Evolutionary conservation across 495 filamentous ascomycete species (phyloP), one percentile per base, ranked within the genome.

Genomic region (Hypoxylon lienhwacheense): DNA sequence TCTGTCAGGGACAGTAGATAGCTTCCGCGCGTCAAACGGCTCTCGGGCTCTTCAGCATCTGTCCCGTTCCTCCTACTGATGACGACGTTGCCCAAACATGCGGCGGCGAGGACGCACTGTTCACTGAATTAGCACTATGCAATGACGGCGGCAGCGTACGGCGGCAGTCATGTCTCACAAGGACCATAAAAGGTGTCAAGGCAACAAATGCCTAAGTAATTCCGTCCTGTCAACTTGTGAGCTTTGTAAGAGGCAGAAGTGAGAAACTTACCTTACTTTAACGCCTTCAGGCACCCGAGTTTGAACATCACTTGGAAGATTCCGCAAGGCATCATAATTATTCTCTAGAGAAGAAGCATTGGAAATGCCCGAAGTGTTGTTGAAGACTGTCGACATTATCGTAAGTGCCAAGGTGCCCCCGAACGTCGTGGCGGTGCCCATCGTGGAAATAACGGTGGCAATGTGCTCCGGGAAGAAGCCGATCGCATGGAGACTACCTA

Each of bases 301-400:
- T 40, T 72, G 68, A 0, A 59, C 15, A 0, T 57, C 66, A 1
- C 59, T 42, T 0, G 67, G 48, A 17, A 75, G 58, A 0, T 48
- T 40, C 4, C 52, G 33, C 7, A 67, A 36, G 4, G 58, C 46
- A 12, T 49, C 47, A 6, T 63, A 56, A 16, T 47, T 17, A 17
- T 53, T 24, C 28, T 55, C 25, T 40, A 63, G 45, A 6, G 47
- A 28, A 7, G 46, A 35, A 36, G 54, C 47, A 12, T 48, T 22
- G 15, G 66, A 36, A 16, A 43, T 47, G 17, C 54, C 52, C 36
- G 68, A 64, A 22, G 71, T 76, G 64, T 85, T 85, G 47, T 81
- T 81, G 62, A 85, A 84, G 0, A 85, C 80, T 21, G 73, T 76
- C 4, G 78, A 71, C 80, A 85, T 84, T 34, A 85, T 73, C 0